These are phyloP conservation scores for Hebeloma cylindrosporum DNA, from an alignment of 768 basidiomycete species.

Conservation along the genomic window DNA sequence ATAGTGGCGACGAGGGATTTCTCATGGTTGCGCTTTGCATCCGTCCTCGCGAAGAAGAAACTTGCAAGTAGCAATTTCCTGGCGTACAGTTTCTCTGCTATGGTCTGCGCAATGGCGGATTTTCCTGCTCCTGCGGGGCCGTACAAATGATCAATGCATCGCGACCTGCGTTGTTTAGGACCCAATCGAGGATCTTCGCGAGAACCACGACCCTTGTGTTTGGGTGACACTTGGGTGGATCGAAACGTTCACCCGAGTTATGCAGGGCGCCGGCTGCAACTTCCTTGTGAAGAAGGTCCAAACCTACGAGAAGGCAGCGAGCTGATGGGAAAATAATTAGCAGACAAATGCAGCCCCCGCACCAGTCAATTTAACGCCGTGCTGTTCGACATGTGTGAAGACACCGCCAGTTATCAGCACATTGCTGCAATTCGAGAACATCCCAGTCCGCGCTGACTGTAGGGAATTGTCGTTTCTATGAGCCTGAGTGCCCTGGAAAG, in stretches of 20 bases:
- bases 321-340: too few relatives aligned
- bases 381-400: background rate
- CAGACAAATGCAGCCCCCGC: too few relatives aligned
- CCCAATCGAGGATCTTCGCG: background rate
- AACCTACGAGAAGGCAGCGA: too few relatives aligned
- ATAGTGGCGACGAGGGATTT: background rate
- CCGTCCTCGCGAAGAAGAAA: background rate
- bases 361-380: too few relatives aligned
- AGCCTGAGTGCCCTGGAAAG: too few relatives aligned
- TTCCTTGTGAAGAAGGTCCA: too few relatives aligned
- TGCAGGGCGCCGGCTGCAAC: too few relatives aligned
- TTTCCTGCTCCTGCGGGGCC: slow-evolving; percentile 5
- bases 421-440: background rate
- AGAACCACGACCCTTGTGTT: background rate
- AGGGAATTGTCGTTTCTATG: too few relatives aligned
- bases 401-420: slow-evolving; percentile 1
- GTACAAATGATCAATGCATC: background rate
- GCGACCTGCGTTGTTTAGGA: background rate
- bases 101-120: background rate
- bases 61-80: too few relatives aligned
- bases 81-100: background rate
- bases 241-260: background rate
- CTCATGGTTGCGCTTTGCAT: background rate
- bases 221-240: background rate
- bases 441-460: too few relatives aligned